These are phyloP conservation scores for Onygenales sp. DNA, from an alignment of 2,329 filamentous ascomycete genomes.

Conservation along the genomic window DNA sequence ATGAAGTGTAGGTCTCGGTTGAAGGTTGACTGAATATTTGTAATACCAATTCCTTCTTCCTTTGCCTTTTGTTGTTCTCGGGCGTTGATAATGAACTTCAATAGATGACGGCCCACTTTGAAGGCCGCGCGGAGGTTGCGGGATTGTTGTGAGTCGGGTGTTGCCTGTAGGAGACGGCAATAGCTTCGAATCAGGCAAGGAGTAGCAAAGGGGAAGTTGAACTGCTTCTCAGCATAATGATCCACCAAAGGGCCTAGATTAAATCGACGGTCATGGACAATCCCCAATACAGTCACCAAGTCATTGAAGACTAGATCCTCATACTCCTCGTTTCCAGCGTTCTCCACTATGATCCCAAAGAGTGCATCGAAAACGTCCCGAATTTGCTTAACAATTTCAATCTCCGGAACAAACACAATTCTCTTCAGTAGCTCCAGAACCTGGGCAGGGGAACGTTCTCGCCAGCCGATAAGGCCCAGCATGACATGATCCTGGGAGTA, in stretches of 20 bases:
- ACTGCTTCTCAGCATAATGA: conserved; percentile 76
- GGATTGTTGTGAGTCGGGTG: conserved; percentile 72
- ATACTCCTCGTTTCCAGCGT: conserved; percentile 82
- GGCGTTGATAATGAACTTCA: conserved; percentile 91
- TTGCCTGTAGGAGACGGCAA: conserved; percentile 69
- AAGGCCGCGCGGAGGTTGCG: conserved; percentile 81
- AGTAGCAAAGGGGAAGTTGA: conserved; percentile 89
- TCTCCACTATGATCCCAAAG: conserved; percentile 83
- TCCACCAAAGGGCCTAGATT: conserved; percentile 86
- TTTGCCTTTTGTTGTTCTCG: conserved; percentile 80
- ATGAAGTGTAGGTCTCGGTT: conserved; percentile 74
- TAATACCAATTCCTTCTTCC: conserved; percentile 78
- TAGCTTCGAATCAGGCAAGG: conserved; percentile 82
- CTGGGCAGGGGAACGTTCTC: conserved; percentile 60
- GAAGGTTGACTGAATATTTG: conserved; percentile 60
- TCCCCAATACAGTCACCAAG: conserved; percentile 79
- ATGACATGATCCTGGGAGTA: conserved; percentile 89
- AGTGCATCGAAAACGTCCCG: conserved; percentile 82
- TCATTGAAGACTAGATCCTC: conserved; percentile 90
- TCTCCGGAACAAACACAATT: conserved; percentile 88
- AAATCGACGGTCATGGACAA: conserved; percentile 89
- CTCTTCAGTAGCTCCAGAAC: conserved; percentile 67
- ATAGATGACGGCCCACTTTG: conserved; percentile 85
- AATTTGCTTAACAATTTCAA: conserved; percentile 92
- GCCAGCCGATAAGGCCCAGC: conserved; percentile 78